Evolutionary conservation across 2,329 filamentous ascomycete genomes (phyloP).

Genomic region (Metarhizium robertsii): DNA sequence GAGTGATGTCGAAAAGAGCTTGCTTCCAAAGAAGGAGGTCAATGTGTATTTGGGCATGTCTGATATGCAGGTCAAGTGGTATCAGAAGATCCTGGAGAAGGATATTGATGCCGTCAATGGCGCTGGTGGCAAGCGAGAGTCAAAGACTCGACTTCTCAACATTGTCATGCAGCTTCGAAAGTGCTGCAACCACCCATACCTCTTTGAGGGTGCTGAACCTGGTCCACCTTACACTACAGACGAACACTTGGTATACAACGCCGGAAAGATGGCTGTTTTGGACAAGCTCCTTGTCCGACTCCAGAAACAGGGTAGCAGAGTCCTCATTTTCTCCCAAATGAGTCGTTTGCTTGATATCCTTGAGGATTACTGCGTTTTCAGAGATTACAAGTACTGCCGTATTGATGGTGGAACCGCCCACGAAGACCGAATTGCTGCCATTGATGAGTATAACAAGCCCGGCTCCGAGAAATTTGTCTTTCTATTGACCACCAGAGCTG

Average conservation of each 20-base stretch:
- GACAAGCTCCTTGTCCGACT: constrained; percentile 84
- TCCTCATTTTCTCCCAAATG: constrained; percentile 99
- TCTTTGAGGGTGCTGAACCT: constrained; percentile 95
- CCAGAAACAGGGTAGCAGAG: constrained; percentile 77
- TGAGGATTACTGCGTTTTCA: constrained; percentile 96
- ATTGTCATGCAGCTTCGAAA: constrained; percentile 99
- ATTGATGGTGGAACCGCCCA: constrained; percentile 96
- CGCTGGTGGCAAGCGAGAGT: constrained; percentile 90
- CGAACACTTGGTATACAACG: constrained; percentile 86
- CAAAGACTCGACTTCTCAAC: constrained; percentile 91
- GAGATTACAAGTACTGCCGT: constrained; percentile 89
- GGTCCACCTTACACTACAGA: constrained; percentile 97
- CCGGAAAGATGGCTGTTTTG: constrained; percentile 94
- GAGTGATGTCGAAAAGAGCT: constrained; percentile 93
- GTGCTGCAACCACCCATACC: constrained; percentile 96
- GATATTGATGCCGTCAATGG: constrained; percentile 98
- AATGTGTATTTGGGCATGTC: constrained; percentile 98
- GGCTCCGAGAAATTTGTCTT: constrained; percentile 96
- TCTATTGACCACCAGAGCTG: constrained; percentile 86
- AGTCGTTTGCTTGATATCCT: constrained; percentile 93
- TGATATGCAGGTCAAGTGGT: constrained; percentile 99
- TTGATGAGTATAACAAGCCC: constrained; percentile 96
- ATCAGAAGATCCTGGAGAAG: constrained; percentile 97
- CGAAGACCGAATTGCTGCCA: constrained; percentile 93
- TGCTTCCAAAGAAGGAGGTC: constrained; percentile 93